Evolutionary conservation across 192 early-diverging fungal species (phyloP).

Genomic region (Rhizoclosmatium globosum): DNA sequence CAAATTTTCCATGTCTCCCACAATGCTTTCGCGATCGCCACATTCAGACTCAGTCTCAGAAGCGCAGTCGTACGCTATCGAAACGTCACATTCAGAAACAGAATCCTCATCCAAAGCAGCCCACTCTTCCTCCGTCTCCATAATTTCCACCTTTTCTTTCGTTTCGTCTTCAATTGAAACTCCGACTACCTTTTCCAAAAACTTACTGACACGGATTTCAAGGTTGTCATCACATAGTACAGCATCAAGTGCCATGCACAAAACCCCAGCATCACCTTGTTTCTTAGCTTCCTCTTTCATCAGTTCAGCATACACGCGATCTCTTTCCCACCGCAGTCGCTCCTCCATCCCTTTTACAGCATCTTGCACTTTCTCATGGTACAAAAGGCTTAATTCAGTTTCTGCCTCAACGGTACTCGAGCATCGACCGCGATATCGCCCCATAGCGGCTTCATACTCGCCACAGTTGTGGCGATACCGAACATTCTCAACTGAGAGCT

Average conservation of each 20-base stretch:
- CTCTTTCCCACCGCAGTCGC: neutral
- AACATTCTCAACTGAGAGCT: conserved; percentile 32
- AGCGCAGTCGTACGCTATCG: conserved; percentile 28
- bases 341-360: conserved; percentile 11
- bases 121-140: neutral
- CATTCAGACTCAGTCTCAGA: conserved; percentile 31
- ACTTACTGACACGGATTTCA: neutral
- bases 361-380: conserved; percentile 18
- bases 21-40: neutral
- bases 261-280: neutral
- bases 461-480: conserved; percentile 43
- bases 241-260: neutral
- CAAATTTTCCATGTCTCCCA: neutral
- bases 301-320: neutral
- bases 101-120: conserved; percentile 3
- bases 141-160: conserved; percentile 1
- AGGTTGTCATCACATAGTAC: neutral
- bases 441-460: conserved; percentile 34
- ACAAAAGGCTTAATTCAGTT: neutral
- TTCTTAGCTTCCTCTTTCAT: neutral
- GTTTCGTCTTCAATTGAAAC: neutral
- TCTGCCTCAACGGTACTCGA: neutral
- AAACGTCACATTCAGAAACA: conserved; percentile 31
- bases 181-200: neutral
- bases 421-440: neutral